A percentile compares a stretch with the other conserved stretches of the same genome.
phyloP scores from a whole-genome alignment of 805 yeast species.

The Candida lessepsii region DNA sequence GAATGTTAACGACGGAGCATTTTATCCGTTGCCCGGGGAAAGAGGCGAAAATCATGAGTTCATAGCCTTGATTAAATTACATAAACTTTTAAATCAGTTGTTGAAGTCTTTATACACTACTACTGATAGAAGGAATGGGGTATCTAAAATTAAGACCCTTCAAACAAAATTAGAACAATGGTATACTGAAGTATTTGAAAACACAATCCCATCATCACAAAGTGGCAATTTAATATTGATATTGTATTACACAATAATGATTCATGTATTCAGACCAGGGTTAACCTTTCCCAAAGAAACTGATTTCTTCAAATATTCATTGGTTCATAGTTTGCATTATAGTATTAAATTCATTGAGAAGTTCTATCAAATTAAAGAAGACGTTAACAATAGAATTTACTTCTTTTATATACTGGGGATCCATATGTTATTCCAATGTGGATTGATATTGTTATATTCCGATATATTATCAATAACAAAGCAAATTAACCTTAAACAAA shows the following conservation, averaged over 20 bases:
- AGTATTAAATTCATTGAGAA: constrained; percentile 1
- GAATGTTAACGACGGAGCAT: not conserved
- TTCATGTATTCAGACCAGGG: constrained; percentile 5
- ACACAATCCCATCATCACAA: not conserved
- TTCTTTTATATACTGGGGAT: constrained; percentile 4
- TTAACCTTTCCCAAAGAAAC: not conserved
- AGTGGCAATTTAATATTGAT: constrained; percentile 2
- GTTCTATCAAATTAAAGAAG: not conserved
- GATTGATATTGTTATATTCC: not conserved
- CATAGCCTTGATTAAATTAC: constrained; percentile 3
- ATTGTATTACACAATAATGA: constrained; percentile 1
- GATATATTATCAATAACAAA: constrained; percentile 2
- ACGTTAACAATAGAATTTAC: constrained; percentile 5
- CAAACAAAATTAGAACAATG: constrained; percentile 1
- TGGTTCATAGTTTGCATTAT: not conserved
- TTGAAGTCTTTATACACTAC: constrained; percentile 6
- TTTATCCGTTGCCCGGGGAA: constrained; percentile 7
- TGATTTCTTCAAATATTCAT: constrained; percentile 4
- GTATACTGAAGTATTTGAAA: constrained; percentile 3
- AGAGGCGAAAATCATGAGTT: constrained; percentile 5
- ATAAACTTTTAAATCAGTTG: constrained; percentile 1
- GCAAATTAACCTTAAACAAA: not conserved
- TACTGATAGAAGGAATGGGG: constrained; percentile 6
- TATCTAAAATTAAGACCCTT: not conserved
- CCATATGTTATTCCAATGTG: constrained; percentile 8